Evolutionary conservation across 2,329 filamentous ascomycete genomes (phyloP).

Genomic region (Emericellopsis cladophorae): DNA sequence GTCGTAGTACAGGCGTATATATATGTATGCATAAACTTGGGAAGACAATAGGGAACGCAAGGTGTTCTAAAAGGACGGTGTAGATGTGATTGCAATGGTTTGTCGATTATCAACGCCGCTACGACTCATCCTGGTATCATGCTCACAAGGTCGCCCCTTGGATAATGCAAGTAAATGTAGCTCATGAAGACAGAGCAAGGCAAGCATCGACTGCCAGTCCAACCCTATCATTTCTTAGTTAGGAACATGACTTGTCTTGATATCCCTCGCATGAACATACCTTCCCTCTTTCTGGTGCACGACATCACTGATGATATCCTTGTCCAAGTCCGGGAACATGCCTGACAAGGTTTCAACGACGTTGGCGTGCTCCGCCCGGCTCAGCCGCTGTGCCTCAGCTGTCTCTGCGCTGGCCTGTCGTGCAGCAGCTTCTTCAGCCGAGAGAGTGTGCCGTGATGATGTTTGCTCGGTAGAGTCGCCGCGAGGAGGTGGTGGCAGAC

Average conservation of each 20-base stretch:
- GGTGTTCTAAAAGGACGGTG: too few relatives aligned
- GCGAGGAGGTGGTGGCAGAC: conserved; percentile 12
- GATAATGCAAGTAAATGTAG: too few relatives aligned
- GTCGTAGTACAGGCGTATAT: too few relatives aligned
- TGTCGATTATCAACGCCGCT: too few relatives aligned
- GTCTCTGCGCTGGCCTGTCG: conserved; percentile 82
- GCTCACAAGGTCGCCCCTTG: too few relatives aligned
- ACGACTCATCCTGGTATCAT: too few relatives aligned
- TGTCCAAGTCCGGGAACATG: conserved; percentile 95
- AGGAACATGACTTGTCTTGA: not conserved
- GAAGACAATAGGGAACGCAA: too few relatives aligned
- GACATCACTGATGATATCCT: conserved; percentile 91
- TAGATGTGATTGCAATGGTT: too few relatives aligned
- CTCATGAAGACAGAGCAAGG: conserved; percentile 48
- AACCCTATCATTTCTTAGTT: conserved; percentile 38
- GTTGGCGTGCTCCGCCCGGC: conserved; percentile 74
- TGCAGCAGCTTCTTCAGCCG: conserved; percentile 78
- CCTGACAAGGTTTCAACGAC: conserved; percentile 87
- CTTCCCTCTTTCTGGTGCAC: conserved; percentile 90
- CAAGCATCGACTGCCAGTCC: conserved; percentile 79
- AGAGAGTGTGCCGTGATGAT: conserved; percentile 32
- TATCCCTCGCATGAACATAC: conserved; percentile 37
- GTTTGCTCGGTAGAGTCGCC: conserved; percentile 10
- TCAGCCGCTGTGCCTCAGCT: conserved; percentile 74
- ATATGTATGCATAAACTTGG: too few relatives aligned